A percentile compares a stretch with the other conserved stretches of the same genome.
These are phyloP conservation scores for Hypericum perforatum DNA, from an alignment of 345 rosid genomes.

Conservation along the genomic window DNA sequence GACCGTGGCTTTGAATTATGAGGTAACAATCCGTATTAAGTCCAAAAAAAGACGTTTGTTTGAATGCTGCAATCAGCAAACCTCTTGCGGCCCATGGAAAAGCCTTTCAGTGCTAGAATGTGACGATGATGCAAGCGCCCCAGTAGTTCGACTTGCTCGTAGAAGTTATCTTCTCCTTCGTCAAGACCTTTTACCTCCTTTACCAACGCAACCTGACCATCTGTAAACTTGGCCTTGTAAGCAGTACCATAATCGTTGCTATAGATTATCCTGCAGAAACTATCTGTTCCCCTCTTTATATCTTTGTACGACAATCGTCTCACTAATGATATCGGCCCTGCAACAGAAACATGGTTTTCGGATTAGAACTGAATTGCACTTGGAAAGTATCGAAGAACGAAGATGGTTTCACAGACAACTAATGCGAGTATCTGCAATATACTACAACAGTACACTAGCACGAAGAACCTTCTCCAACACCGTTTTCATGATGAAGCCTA, in stretches of 20 bases:
- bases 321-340: slow-evolving; percentile 51
- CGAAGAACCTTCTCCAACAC: too few species aligned
- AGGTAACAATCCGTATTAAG: too few species aligned
- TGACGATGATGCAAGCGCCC: slow-evolving; percentile 89
- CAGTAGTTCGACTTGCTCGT: slow-evolving; percentile 60
- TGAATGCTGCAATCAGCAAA: slow-evolving; percentile 4
- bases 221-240: slow-evolving; percentile 63
- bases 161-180: slow-evolving; percentile 42
- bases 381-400: background rate
- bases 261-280: slow-evolving; percentile 54
- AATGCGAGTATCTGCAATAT: too few species aligned
- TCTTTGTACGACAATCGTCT: slow-evolving; percentile 59
- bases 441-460: too few species aligned
- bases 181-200: slow-evolving; percentile 51
- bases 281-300: slow-evolving; percentile 59
- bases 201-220: slow-evolving; percentile 55
- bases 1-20: too few species aligned
- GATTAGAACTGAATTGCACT: background rate
- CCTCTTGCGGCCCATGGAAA: slow-evolving; percentile 66
- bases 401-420: background rate
- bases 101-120: slow-evolving; percentile 76
- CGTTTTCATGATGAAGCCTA: too few species aligned
- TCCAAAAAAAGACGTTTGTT: too few species aligned
- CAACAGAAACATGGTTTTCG: slow-evolving; percentile 4
- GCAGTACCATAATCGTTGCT: slow-evolving; percentile 53